Conservation (phyloP, 1,284 basidiomycete genomes). For the Boletus sp. region DNA sequence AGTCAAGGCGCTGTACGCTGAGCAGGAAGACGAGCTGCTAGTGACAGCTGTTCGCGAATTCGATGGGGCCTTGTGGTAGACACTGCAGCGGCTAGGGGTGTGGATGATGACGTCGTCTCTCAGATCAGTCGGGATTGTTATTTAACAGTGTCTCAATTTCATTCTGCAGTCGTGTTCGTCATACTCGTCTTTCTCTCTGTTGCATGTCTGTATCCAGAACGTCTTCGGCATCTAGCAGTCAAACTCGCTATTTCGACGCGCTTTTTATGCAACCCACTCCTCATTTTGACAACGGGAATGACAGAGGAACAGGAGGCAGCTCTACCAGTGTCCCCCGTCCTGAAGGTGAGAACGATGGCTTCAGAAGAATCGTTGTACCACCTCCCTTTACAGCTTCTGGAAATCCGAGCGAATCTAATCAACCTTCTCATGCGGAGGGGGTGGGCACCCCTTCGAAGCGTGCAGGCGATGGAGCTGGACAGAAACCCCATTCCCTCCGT, state of each 20-base stretch:
- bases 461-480: not conserved
- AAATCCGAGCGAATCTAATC: not conserved
- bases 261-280: conserved; percentile 15
- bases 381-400: conserved; percentile 2
- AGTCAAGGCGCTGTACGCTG: conserved; percentile 72
- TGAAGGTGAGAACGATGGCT: conserved; percentile 1
- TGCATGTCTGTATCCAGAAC: conserved; percentile 20
- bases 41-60: conserved; percentile 26
- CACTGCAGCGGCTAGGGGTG: conserved; percentile 12
- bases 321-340: not conserved
- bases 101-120: conserved; percentile 22
- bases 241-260: conserved; percentile 31
- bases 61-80: conserved; percentile 22
- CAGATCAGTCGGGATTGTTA: conserved; percentile 16
- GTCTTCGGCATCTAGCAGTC: conserved; percentile 21
- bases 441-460: not conserved
- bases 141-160: conserved; percentile 18
- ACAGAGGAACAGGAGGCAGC: not conserved
- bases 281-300: not conserved
- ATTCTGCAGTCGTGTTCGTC: not conserved
- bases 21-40: conserved; percentile 49
- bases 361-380: not conserved
- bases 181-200: not conserved
- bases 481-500: conserved; percentile 19
- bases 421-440: not conserved